These are phyloP conservation scores for Nadsonia starkeyi-henricii DNA, from an alignment of 1,139 yeast species.

Conservation along the genomic window DNA sequence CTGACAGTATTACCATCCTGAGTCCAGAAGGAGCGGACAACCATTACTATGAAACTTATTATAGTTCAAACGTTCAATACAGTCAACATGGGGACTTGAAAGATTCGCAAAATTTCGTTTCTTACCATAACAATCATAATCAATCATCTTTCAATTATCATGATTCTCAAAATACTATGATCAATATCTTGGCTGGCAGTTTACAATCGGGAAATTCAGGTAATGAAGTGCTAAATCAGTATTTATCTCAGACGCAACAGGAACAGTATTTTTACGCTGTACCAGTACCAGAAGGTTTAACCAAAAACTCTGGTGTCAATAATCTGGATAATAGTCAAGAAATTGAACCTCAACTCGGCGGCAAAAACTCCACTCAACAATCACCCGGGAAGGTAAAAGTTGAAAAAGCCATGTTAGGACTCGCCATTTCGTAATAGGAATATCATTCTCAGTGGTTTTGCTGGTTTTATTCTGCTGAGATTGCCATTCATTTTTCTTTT, in stretches of 20 bases:
- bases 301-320: constrained; percentile 8
- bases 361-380: background rate
- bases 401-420: background rate
- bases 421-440: background rate
- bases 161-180: constrained; percentile 3
- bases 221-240: constrained; percentile 66
- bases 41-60: background rate
- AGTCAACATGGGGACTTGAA: background rate
- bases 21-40: no score
- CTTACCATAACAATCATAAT: background rate
- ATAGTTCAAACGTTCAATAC: background rate
- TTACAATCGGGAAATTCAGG: constrained; percentile 28
- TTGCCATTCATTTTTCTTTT: no score
- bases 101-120: no score
- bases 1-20: background rate
- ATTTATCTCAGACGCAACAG: constrained; percentile 55
- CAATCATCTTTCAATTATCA: constrained; percentile 1
- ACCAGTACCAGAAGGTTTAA: constrained; percentile 25
- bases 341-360: no score
- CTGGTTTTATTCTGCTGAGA: no score
- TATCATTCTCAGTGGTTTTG: no score
- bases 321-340: background rate
- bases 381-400: background rate
- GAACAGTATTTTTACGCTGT: constrained; percentile 47
- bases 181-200: constrained; percentile 3